Evolutionary conservation across 2,329 filamentous ascomycete species (phyloP), one percentile per base, ranked within the genome.

Genomic region (Akanthomyces uredinophilus): DNA sequence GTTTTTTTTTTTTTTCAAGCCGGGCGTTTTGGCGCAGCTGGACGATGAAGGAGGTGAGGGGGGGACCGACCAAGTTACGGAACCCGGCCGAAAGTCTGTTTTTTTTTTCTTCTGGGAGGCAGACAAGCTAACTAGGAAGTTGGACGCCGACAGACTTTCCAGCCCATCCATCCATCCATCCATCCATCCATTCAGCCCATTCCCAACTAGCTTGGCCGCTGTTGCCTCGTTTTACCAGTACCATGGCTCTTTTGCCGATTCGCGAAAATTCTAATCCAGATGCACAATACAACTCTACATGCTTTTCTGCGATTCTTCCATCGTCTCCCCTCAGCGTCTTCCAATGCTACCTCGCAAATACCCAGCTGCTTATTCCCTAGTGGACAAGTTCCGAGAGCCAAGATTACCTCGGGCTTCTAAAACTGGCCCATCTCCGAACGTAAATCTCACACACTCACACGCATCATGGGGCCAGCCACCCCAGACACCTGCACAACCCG

Each of bases 331-430:
- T 10, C 37, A 39, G 16, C 37, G 14, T 39, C 37, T 16, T 39
- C 37, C 37, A 13, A 39, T 39, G 37, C 37, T 39, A 39, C 37
- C 37, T 18, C 37, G 11, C 4, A 2, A 35, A 35, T 10, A 35
- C 32, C 32, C 32, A 35, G 32, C 18, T 46, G n/a, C 39, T 14
- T 18, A 18, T 20, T n/a, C 53, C 14, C 41, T 44, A 46, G 41
- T 56, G 53, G 53, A 56, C 53, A 56, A 56, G 53, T 56, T 56
- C 53, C 53, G 53, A 55, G 32, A 29, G 41, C 24, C n/a, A 24
- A 18, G 24, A 56, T 35, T 51, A 51, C 49, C 51, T 41, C 35
- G 51, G 51, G 27, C 18, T 54, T 41, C 51, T 54, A 43, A 29
- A 27, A 16, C 22, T 54, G 22, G 51, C 51, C 50, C 50, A 53